Conservation (phyloP, 2,329 filamentous ascomycete species). For the Pseudonectria buxi region DNA sequence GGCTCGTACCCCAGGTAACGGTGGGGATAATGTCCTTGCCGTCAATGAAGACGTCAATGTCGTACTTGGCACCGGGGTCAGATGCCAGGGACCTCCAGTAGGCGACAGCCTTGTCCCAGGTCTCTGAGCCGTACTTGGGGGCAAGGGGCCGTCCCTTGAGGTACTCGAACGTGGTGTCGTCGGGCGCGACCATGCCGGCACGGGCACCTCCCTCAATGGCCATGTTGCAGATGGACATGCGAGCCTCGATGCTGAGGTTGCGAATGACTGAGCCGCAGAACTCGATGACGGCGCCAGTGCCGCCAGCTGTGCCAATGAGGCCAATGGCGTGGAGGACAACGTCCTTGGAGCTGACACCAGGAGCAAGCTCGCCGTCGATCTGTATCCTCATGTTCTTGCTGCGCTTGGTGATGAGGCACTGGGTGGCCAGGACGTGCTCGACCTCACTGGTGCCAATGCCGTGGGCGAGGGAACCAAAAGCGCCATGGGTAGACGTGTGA, state of each 20-base stretch:
- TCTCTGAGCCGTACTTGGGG: constrained; percentile 72
- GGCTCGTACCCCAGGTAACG: constrained; percentile 93
- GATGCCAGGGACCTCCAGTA: constrained; percentile 87
- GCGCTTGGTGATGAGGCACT: constrained; percentile 87
- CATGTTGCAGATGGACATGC: constrained; percentile 99
- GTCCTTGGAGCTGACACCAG: constrained; percentile 94
- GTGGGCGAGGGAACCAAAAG: constrained; percentile 89
- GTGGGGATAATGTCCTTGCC: constrained; percentile 90
- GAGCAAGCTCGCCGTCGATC: constrained; percentile 81
- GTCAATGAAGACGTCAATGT: constrained; percentile 83
- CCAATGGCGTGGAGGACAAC: constrained; percentile 91
- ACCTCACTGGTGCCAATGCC: constrained; percentile 98
- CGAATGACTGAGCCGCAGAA: constrained; percentile 95
- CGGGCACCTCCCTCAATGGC: constrained; percentile 92
- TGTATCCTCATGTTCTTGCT: constrained; percentile 99
- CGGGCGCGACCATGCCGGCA: constrained; percentile 94
- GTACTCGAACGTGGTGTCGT: constrained; percentile 91
- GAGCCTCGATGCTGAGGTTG: constrained; percentile 84
- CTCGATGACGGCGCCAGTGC: constrained; percentile 91
- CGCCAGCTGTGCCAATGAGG: constrained; percentile 88
- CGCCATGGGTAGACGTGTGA: constrained; percentile 96
- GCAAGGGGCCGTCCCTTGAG: constrained; percentile 86
- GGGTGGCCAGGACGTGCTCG: constrained; percentile 94
- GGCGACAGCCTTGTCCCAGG: constrained; percentile 81
- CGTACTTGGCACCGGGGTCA: constrained; percentile 83